A percentile compares a stretch with the other conserved stretches of the same genome.
These are phyloP conservation scores for Pontederia crassipes DNA, from an alignment of 176 grass and related monocot genomes.

Conservation along the genomic window DNA sequence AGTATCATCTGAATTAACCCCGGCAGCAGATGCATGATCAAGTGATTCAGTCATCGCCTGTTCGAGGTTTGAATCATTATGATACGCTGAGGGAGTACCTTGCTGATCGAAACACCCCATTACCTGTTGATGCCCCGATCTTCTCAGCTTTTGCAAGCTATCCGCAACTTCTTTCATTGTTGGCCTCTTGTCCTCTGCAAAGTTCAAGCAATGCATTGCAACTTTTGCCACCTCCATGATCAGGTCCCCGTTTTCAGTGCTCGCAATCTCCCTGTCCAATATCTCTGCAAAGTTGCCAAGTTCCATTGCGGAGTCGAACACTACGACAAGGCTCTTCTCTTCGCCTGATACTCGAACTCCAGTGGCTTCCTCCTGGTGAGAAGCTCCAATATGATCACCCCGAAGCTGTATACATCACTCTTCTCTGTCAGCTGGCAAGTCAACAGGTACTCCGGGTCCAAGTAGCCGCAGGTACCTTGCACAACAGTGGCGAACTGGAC, in stretches of 20 bases:
- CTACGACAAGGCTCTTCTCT: slow-evolving; percentile 2
- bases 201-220: slow-evolving; percentile 10
- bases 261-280: neutral
- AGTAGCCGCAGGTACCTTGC: slow-evolving; percentile 4
- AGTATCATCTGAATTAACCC: neutral
- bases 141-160: neutral
- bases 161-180: slow-evolving; percentile 21
- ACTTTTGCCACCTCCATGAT: slow-evolving; percentile 9
- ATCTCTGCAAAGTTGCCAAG: slow-evolving; percentile 5
- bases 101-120: too few relatives aligned
- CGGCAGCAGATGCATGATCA: neutral
- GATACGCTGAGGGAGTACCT: neutral
- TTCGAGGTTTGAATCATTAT: neutral
- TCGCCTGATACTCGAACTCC: neutral
- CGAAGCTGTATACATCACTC: slow-evolving; percentile 18
- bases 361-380: slow-evolving; percentile 4
- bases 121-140: neutral
- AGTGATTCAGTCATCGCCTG: neutral
- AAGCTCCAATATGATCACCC: slow-evolving; percentile 7
- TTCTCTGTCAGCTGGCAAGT: slow-evolving; percentile 26
- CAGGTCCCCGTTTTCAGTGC: slow-evolving; percentile 2
- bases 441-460: slow-evolving; percentile 27
- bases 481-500: neutral
- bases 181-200: slow-evolving; percentile 11
- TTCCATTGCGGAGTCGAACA: neutral